Percentiles rank a stretch among this genome's conserved stretches.
These are phyloP conservation scores for Bassia scoparia DNA, from an alignment of 148 eudicot species.

Conservation along the genomic window DNA sequence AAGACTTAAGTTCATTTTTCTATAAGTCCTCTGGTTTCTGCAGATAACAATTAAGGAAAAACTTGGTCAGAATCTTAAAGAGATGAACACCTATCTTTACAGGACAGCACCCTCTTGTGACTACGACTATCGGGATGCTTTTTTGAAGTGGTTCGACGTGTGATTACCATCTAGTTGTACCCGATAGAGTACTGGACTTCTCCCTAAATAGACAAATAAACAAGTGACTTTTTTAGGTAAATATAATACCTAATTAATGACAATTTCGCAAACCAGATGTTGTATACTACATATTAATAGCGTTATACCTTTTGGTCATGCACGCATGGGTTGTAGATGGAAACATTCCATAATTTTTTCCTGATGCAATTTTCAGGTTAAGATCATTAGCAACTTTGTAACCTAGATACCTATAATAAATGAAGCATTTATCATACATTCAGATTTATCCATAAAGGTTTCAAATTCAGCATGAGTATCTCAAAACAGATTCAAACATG, in stretches of 20 bases:
- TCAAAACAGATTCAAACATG: not conserved
- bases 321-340: constrained; percentile 98
- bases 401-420: not conserved
- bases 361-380: constrained; percentile 31
- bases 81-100: constrained; percentile 5
- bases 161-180: constrained; percentile 61
- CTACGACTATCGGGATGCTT: constrained; percentile 69
- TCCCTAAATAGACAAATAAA: constrained; percentile 45
- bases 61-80: not conserved
- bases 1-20: no score
- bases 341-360: constrained; percentile 98
- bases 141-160: constrained; percentile 94
- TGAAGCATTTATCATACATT: not conserved
- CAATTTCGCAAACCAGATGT: not conserved
- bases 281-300: not conserved
- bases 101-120: constrained; percentile 38
- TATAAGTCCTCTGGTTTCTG: constrained; percentile 97
- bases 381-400: constrained; percentile 7
- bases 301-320: constrained; percentile 88
- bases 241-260: constrained; percentile 3
- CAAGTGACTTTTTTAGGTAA: no score
- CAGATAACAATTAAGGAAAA: constrained; percentile 14
- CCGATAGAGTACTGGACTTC: constrained; percentile 73
- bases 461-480: not conserved
- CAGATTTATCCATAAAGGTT: not conserved